These are phyloP conservation scores for Colletotrichum kahawae DNA, from an alignment of 2,329 filamentous ascomycete genomes.

Conservation along the genomic window DNA sequence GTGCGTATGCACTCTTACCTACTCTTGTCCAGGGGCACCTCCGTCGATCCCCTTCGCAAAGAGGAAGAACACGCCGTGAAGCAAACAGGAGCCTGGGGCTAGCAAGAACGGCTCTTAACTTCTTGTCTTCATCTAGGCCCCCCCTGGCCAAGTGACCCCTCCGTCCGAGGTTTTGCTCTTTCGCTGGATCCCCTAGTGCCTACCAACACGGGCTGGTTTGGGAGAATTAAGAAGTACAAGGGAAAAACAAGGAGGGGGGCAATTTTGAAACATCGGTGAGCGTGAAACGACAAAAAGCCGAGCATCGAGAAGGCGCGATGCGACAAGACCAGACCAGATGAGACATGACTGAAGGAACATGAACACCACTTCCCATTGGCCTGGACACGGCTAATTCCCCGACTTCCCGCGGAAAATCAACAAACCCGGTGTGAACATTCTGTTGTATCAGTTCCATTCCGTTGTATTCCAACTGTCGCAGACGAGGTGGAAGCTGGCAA, in stretches of 20 bases:
- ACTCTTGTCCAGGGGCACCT: not conserved
- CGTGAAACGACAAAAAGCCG: conserved; percentile 9
- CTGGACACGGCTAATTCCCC: not conserved
- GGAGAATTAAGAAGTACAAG: not conserved
- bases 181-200: not conserved
- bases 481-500: not conserved
- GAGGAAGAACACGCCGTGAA: not conserved
- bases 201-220: not conserved
- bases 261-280: conserved; percentile 1
- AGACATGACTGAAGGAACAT: not conserved
- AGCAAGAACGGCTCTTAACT: not conserved
- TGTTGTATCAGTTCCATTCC: too few relatives aligned
- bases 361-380: not conserved
- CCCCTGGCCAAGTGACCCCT: not conserved
- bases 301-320: not conserved
- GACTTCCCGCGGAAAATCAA: not conserved
- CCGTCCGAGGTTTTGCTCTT: not conserved
- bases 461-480: not conserved
- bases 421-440: not conserved
- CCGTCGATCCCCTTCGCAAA: not conserved
- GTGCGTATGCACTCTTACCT: not conserved
- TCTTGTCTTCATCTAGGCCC: not conserved
- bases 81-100: not conserved
- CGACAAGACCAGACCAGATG: not conserved
- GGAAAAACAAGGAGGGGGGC: not conserved